Conservation (phyloP, 352 stramenopile species). For the Pythium phragmitis region DNA sequence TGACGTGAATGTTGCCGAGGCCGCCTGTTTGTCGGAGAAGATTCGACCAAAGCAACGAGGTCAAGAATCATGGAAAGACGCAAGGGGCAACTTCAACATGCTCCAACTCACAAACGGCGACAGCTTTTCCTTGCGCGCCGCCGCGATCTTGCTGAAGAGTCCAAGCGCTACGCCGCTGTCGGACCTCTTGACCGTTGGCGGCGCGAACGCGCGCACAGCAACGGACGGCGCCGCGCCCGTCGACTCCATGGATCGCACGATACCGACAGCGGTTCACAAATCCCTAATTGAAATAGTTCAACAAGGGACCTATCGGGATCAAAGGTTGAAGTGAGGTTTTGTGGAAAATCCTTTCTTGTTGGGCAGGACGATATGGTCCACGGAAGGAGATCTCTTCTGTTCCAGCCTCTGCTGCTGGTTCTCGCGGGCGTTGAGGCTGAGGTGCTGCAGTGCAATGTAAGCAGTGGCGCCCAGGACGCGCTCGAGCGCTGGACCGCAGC, state of each 20-base stretch:
- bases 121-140: slow-evolving; percentile 67
- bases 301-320: neutral
- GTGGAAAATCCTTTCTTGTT: neutral
- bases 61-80: neutral
- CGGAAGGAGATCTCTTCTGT: neutral
- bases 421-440: neutral
- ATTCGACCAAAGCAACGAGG: neutral
- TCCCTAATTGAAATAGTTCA: neutral
- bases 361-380: neutral
- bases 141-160: slow-evolving; percentile 76
- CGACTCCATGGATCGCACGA: neutral
- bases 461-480: slow-evolving; percentile 36
- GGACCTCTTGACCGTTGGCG: slow-evolving; percentile 3
- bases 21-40: neutral
- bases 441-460: slow-evolving; percentile 51
- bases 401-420: neutral
- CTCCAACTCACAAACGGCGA: slow-evolving; percentile 36
- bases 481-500: slow-evolving; percentile 53
- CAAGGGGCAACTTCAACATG: slow-evolving; percentile 3
- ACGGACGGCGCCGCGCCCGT: slow-evolving; percentile 3
- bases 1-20: neutral
- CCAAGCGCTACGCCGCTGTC: slow-evolving; percentile 55
- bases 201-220: slow-evolving; percentile 10
- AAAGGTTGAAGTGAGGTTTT: neutral
- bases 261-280: neutral